Conservation (phyloP, 257 asterid species). For the Scutellaria galericulata region DNA sequence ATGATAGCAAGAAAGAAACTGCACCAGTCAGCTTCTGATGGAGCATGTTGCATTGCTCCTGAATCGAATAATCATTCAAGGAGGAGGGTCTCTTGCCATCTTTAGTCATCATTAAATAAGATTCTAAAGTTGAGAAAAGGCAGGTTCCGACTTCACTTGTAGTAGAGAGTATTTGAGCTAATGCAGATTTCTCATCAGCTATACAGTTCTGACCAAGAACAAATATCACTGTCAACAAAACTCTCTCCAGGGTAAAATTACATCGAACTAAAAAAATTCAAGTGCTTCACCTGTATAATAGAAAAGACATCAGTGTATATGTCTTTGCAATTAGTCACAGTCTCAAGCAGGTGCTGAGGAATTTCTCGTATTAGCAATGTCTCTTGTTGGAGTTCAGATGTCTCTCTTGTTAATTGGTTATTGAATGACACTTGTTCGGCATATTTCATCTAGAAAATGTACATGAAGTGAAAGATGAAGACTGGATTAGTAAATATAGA, state of each 20-base stretch:
- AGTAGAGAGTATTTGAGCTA: conserved; percentile 64
- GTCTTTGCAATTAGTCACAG: conserved; percentile 67
- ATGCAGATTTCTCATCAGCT: conserved; percentile 61
- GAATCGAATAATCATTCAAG: conserved; percentile 42
- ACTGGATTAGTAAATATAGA: background rate
- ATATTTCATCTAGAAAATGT: conserved; percentile 58
- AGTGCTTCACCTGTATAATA: conserved; percentile 60
- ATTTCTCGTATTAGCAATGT: conserved; percentile 49
- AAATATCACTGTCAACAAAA: conserved; percentile 11
- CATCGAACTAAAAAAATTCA: conserved; percentile 18
- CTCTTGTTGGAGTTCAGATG: conserved; percentile 68
- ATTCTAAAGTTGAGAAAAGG: conserved; percentile 74
- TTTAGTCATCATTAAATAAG: conserved; percentile 52
- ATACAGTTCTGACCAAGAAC: conserved; percentile 54
- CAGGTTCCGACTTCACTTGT: conserved; percentile 67
- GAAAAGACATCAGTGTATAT: conserved; percentile 59
- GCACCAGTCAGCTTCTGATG: conserved; percentile 62
- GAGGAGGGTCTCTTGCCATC: conserved; percentile 46
- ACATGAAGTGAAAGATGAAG: conserved; percentile 37
- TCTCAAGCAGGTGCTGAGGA: conserved; percentile 59
- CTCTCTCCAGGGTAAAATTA: conserved; percentile 6
- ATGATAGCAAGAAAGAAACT: conserved; percentile 54
- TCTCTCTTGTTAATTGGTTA: conserved; percentile 55
- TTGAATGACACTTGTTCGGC: conserved; percentile 57
- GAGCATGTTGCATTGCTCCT: conserved; percentile 60